Base-by-base conservation (phyloP, 176 grass and related monocot genomes). In the Cenchrus americanus region DNA sequence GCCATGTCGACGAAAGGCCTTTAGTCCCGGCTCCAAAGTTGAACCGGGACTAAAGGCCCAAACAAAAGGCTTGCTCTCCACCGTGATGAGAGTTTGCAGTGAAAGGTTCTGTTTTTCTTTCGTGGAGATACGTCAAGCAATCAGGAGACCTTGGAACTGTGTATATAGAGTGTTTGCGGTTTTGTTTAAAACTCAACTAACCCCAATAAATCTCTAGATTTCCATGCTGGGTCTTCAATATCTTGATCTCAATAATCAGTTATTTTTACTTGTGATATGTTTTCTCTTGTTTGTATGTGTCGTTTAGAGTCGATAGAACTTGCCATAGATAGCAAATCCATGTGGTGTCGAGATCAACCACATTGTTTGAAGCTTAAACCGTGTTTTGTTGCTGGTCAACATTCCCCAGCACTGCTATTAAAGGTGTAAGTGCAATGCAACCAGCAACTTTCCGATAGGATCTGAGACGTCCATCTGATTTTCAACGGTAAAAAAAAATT, bases 271-370 rank as follows among this genome's bases (percentile, higher is more conserved):
- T 46, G 2, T 44, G 19, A 14, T 52, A 5, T 84, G 7, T 21
- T 53, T 75, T 40, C 11, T 15, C 47, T 17, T 80, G 75, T 59
- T 50, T 73, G 59, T 59, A 60, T 13, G n/a, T 59, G 46, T 37
- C 42, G 14, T 83, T 67, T 75, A 7, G 22, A 62, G 43, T 70
- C 14, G 5, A 51, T 42, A 27, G 66, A 85, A 69, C 66, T 5
- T 54, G 61, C 27, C 8, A 0, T 37, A 30, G 44, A 42, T 22
- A 42, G 19, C 19, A 15, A 11, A 43, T 17, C 7, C 37, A 61
- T 55, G 8, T 43, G 32, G 11, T 13, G 14, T 59, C 9, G 53
- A 40, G 19, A 22, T 42, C 19, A 14, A 9, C 5, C 24, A 10
- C 32, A 14, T 41, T 57, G 26, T 14, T 10, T 0, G 14, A 32